Evolutionary conservation across 2,329 filamentous ascomycete genomes (phyloP).

Genomic region (Fusarium aywerte): DNA sequence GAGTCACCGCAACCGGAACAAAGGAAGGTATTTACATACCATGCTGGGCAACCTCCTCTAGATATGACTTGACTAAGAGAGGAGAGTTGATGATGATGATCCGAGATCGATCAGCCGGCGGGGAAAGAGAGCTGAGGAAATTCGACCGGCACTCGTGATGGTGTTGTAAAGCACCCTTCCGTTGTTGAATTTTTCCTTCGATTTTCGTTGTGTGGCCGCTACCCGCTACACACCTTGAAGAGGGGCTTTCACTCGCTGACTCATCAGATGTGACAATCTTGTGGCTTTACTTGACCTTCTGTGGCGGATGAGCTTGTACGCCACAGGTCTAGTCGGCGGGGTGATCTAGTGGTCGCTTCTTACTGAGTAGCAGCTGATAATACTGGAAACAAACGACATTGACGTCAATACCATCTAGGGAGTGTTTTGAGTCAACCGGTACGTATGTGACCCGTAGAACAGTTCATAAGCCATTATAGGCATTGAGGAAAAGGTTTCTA

Average conservation of each 20-base stretch:
- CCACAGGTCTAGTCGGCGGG: conserved; percentile 4
- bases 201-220: conserved; percentile 59
- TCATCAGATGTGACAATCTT: conserved; percentile 40
- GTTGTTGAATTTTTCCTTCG: conserved; percentile 57
- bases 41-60: conserved; percentile 66
- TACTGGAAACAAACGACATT: neutral
- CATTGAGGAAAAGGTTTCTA: neutral
- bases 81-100: conserved; percentile 52
- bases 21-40: conserved; percentile 50
- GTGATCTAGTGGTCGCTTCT: neutral
- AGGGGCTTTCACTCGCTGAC: conserved; percentile 53
- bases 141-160: conserved; percentile 54
- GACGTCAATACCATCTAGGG: neutral
- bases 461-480: neutral
- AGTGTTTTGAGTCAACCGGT: neutral
- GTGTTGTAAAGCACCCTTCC: conserved; percentile 50
- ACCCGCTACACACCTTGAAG: too few species aligned
- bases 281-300: conserved; percentile 22
- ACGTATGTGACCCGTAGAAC: neutral
- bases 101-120: conserved; percentile 53
- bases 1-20: conserved; percentile 19
- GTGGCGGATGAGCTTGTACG: neutral
- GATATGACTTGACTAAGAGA: conserved; percentile 52
- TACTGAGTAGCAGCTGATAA: neutral
- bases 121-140: conserved; percentile 50